Evolutionary conservation across 2,329 filamentous ascomycete species (phyloP).

Genomic region (Cordyceps cateniannulata): DNA sequence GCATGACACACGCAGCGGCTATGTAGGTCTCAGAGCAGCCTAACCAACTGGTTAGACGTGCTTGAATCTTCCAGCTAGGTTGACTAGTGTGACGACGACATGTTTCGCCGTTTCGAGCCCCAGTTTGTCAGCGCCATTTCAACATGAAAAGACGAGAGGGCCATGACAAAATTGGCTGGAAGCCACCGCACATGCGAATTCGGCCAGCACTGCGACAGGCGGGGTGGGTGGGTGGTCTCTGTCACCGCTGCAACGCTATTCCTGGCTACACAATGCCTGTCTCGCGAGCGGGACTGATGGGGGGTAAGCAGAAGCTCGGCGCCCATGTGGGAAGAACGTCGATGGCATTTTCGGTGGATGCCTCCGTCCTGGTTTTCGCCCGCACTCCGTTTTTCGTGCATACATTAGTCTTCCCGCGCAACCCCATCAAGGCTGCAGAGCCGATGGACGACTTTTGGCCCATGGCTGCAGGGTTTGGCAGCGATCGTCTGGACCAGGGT

Average conservation of each 20-base stretch:
- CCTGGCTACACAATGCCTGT: not conserved
- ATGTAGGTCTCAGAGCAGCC: constrained; percentile 28
- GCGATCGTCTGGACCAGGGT: constrained; percentile 8
- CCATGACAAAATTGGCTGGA: not conserved
- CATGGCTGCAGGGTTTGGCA: constrained; percentile 11
- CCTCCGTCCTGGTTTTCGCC: constrained; percentile 9
- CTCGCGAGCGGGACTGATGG: not conserved
- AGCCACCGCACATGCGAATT: not conserved
- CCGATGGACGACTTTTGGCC: not conserved
- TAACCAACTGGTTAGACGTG: not conserved
- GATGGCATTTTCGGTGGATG: constrained; percentile 13
- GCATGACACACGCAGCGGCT: constrained; percentile 36
- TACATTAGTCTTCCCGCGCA: constrained; percentile 13
- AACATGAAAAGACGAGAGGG: not conserved
- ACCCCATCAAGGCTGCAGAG: constrained; percentile 11
- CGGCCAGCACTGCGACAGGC: not conserved
- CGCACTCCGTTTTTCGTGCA: constrained; percentile 10
- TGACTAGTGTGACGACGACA: not conserved
- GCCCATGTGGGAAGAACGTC: constrained; percentile 6
- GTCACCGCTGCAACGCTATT: constrained; percentile 1
- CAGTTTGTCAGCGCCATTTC: not conserved
- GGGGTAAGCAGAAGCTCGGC: constrained; percentile 11
- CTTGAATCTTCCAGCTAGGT: not conserved
- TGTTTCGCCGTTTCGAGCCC: not conserved
- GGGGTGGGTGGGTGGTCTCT: not conserved